Evolutionary conservation across 768 basidiomycete species (phyloP), one percentile per base, ranked within the genome.

Genomic region (Cubamyces sp.): DNA sequence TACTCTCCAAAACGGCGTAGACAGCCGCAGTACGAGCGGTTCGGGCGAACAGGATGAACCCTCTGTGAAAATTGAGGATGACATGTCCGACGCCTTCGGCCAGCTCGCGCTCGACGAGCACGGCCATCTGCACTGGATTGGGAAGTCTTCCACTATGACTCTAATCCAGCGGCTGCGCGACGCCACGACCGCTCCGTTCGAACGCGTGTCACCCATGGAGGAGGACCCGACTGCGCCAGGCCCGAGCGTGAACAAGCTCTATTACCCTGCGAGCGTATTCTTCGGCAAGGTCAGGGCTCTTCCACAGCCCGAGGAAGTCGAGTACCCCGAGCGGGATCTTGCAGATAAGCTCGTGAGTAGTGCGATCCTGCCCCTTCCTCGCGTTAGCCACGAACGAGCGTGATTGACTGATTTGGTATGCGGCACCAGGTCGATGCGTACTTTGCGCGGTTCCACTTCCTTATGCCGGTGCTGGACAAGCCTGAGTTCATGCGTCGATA

Each of bases 41-140:
- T 62, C 66, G 34, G 64, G 64, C 47, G 69, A 71, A 16, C 70
- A 78, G 40, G 74, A 77, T 64, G 74, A 78, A 41, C 78, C 82
- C 25, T 23, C 49, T 16, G 77, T 85, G 64, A 86, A 85, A 71
- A 73, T 81, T 39, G 86, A 86, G 70, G 90, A 91, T 66, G 92
- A 92, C 75, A 82, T 94, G 68, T 86, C 84, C 70, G 92, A 94
- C 73, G 87, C 90, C 16, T 88, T 94, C 70, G 93, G 92, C 19
- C 92, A 94, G 72, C 83, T 94, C 54, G 91, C 93, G 26, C 80
- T 94, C 42, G 92, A 94, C 68, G 93, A 94, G 71, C 89, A 93
- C 66, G 92, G 92, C 34, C 91, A 93, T 74, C 86, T 91, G 83
- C 86, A 92, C 61, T 94, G 92, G 92, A 94, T 94, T 68, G 92